Base-by-base conservation (phyloP, 495 filamentous ascomycete genomes). In the Mycothermus thermophilus region DNA sequence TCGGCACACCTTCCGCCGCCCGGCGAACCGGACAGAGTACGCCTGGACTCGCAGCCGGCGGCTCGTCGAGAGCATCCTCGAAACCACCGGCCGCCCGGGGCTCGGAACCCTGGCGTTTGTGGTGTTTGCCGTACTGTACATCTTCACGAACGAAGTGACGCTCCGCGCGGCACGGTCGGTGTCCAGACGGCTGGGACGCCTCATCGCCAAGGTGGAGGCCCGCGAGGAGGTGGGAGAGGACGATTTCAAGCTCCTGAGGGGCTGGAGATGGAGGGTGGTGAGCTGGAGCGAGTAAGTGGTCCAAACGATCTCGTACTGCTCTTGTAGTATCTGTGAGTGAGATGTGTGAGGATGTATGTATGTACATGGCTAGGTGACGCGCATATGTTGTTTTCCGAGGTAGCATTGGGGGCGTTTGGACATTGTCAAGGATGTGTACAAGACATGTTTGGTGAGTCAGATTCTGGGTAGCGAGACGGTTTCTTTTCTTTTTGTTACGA, bases 71-170 rank as follows among this genome's bases (percentile, higher is more conserved):
- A 52, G 61, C 20, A 63, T 67, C 31, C 35, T 65, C 12, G 50
- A 47, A 30, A 54, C 47, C 1, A 43, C 57, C 2, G 39, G 44
- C 11, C 50, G 60, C 16, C 59, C 57, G 23, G 54, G 58, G 5
- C 24, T 66, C 6, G 59, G 60, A 3, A 62, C 58, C 2, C 22
- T 66, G n/a, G 56, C 61, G 15, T 60, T 62, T 38, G 56, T 67
- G 14, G 61, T 67, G 8, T 55, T 67, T 30, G 53, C 63, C 19
- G 54, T 60, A 8, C 35, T 67, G 23, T 67, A 65, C 35, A 51
- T 67, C 20, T 67, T 67, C 23, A 47, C 58, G 46, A 62, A 57
- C 41, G 64, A 67, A 40, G 64, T 67, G 1, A 50, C 60, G 21
- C 35, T 67, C 17, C 56, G 62, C 10, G 57, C 62, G 4, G 60